These are phyloP conservation scores for Vanrija sp. DNA, from an alignment of 1,284 basidiomycete genomes.

Conservation along the genomic window DNA sequence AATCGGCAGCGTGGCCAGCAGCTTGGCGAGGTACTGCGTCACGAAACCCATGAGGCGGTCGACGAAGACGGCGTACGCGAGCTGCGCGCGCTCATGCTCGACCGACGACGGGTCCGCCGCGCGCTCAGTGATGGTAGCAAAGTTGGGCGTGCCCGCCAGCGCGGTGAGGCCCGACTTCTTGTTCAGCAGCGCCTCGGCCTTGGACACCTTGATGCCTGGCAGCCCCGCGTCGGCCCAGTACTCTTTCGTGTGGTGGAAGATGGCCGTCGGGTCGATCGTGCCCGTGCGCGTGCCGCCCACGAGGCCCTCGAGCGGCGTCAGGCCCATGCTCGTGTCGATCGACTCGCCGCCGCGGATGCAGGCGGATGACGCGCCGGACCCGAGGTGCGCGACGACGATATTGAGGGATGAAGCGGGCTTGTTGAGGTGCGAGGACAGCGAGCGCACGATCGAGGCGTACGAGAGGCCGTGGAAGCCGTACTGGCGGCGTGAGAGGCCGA, in stretches of 20 bases:
- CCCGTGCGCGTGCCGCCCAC: slow-evolving; percentile 84
- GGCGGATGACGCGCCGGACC: slow-evolving; percentile 72
- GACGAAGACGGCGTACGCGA: slow-evolving; percentile 70
- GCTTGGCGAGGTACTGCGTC: slow-evolving; percentile 69
- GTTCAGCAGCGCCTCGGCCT: slow-evolving; percentile 75
- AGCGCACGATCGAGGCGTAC: slow-evolving; percentile 43
- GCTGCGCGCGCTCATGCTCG: slow-evolving; percentile 43
- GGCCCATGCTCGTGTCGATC: slow-evolving; percentile 61
- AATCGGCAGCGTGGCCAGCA: slow-evolving; percentile 51
- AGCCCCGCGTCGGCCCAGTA: slow-evolving; percentile 55
- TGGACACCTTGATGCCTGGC: slow-evolving; percentile 58
- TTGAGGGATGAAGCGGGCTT: slow-evolving; percentile 56
- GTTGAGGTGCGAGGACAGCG: slow-evolving; percentile 54
- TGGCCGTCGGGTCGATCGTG: slow-evolving; percentile 72
- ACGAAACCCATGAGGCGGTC: slow-evolving; percentile 70
- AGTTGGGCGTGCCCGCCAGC: slow-evolving; percentile 70
- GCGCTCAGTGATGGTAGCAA: slow-evolving; percentile 57
- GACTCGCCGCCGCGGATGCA: slow-evolving; percentile 65
- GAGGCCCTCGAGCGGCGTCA: slow-evolving; percentile 55
- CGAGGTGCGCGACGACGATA: slow-evolving; percentile 76
- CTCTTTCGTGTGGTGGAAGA: slow-evolving; percentile 76
- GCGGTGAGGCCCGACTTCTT: slow-evolving; percentile 63
- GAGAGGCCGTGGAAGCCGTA: slow-evolving; percentile 79
- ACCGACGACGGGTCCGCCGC: slow-evolving; percentile 38
- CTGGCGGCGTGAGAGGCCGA: slow-evolving; percentile 16